Evolutionary conservation across 345 rosid species (phyloP).

Genomic region (Lepidium africanum): DNA sequence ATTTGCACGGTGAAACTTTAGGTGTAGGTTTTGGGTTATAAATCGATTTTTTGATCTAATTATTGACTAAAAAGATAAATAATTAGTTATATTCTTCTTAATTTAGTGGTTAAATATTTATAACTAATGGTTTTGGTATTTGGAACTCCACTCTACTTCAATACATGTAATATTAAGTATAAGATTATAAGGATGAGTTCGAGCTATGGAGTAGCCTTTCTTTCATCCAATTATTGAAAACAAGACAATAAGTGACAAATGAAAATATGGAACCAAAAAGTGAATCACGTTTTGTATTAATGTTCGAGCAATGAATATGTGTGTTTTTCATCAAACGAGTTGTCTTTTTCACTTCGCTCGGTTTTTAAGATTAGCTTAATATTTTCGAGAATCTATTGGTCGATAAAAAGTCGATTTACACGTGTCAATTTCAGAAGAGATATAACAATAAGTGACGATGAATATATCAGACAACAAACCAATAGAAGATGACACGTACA

Average conservation of each 20-base stretch:
- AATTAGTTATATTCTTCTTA: too few species aligned
- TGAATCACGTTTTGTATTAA: neutral
- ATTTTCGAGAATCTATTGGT: conserved; percentile 7
- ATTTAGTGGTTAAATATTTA: too few species aligned
- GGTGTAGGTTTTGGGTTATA: too few species aligned
- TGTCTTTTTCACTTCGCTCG: neutral
- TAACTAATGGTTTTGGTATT: too few species aligned
- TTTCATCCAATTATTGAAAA: too few species aligned
- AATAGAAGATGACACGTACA: conserved; percentile 1
- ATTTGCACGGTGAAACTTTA: too few species aligned
- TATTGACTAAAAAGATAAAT: too few species aligned
- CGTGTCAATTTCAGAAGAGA: neutral
- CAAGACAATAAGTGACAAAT: neutral
- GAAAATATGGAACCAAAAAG: neutral
- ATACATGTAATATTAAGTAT: too few species aligned
- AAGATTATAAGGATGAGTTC: too few species aligned
- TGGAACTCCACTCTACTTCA: too few species aligned
- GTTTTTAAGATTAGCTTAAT: neutral
- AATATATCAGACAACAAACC: neutral
- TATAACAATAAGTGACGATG: conserved; percentile 9
- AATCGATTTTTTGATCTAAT: too few species aligned
- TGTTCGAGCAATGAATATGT: neutral
- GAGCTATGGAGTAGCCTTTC: too few species aligned
- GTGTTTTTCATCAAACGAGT: neutral
- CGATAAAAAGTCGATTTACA: conserved; percentile 5